Evolutionary conservation across 2,329 filamentous ascomycete genomes (phyloP), one percentile per base, ranked within the genome.

Genomic region (Colletotrichum melonis): DNA sequence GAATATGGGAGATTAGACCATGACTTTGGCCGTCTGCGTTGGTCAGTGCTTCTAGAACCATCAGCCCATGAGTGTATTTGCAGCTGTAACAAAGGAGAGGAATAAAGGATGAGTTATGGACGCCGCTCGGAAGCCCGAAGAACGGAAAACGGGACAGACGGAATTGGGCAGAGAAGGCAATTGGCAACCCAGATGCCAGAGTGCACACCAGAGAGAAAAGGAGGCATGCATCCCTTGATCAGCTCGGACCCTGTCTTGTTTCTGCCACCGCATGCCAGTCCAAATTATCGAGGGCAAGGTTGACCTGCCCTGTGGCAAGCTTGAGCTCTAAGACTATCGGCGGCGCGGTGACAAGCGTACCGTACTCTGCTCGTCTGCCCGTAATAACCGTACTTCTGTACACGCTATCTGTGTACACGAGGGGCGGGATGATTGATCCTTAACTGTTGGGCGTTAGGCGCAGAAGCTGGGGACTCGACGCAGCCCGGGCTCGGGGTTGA

Each of bases 201-300:
- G n/a, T 28, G 22, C n/a, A 54, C 55, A 46, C 59, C 55, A 65
- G 67, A 35, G 30, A 46, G 56, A 64, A 69, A 59, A 59, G 65
- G 59, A 69, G 65, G 69, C 65, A 63, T 63, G 69, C 65, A 63
- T 63, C 65, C 52, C 65, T 56, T 56, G 58, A 46, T 49, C 30
- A 62, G 57, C 64, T 62, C 57, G 22, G 32, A 42, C 65, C 68
- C 62, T 63, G 35, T 57, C 42, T 38, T 63, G 64, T 52, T 24
- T 63, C 38, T 56, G 35, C 58, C 58, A 46, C 26, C 54, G 55
- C 54, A 64, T 60, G 54, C 55, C 66, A 73, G 49, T 16, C 59
- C 22, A 73, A 63, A 55, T 59, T 59, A 19, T 32, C 28, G 35
- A 46, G 46, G 54, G 52, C 59, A 70, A 60, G 42, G 55, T 46